Evolutionary conservation across 768 basidiomycete species (phyloP).

Genomic region (Daedalea quercina): DNA sequence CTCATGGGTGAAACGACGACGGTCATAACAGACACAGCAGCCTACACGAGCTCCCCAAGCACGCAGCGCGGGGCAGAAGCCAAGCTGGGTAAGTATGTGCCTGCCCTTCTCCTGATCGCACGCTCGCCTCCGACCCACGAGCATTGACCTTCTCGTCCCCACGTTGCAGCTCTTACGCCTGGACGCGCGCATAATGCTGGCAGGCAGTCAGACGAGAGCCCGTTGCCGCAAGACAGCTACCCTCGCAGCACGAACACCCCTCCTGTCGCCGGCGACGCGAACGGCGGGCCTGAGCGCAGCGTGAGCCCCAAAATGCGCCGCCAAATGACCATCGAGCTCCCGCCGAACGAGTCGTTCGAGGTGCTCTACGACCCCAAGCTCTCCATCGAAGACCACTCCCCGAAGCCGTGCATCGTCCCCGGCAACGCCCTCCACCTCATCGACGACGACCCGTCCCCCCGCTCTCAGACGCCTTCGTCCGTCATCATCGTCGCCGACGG

Average conservation of each 20-base stretch:
- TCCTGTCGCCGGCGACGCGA: not conserved
- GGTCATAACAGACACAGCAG: not conserved
- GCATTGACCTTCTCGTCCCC: not conserved
- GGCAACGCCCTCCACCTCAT: conserved; percentile 29
- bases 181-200: not conserved
- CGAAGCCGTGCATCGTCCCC: conserved; percentile 25
- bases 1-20: not conserved
- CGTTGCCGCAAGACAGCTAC: not conserved
- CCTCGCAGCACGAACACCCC: not conserved
- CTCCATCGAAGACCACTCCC: conserved; percentile 19
- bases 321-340: conserved; percentile 14
- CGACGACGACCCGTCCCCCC: conserved; percentile 23
- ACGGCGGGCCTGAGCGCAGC: not conserved
- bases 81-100: not conserved
- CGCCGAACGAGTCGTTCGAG: conserved; percentile 7
- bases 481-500: conserved; percentile 14
- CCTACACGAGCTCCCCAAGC: not conserved
- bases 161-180: conserved; percentile 1
- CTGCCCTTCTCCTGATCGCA: not conserved
- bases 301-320: conserved; percentile 1
- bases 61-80: not conserved
- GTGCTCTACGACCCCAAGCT: conserved; percentile 18
- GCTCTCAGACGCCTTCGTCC: conserved; percentile 19
- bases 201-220: not conserved
- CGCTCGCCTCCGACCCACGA: not conserved